These are phyloP conservation scores for Petasospora fabianii DNA, from an alignment of 1,139 yeast genomes.

Conservation along the genomic window DNA sequence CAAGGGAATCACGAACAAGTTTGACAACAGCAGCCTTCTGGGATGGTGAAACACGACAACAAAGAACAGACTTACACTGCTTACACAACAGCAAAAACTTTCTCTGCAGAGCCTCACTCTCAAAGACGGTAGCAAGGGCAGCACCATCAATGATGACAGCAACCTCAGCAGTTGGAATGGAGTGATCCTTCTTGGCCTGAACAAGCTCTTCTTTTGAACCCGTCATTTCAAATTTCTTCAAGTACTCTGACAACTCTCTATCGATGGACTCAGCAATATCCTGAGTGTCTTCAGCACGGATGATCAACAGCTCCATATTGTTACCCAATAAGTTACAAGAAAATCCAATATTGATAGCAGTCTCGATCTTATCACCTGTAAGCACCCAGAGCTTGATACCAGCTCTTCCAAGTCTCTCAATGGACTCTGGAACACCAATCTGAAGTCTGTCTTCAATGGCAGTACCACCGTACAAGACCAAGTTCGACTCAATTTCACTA, in stretches of 20 bases:
- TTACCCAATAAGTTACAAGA: slow-evolving; percentile 87
- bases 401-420: slow-evolving; percentile 77
- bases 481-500: slow-evolving; percentile 72
- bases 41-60: slow-evolving; percentile 97
- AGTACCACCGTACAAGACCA: slow-evolving; percentile 85
- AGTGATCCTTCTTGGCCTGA: slow-evolving; percentile 70
- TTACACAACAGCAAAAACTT: slow-evolving; percentile 85
- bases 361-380: slow-evolving; percentile 96
- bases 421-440: slow-evolving; percentile 94
- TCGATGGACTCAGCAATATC: slow-evolving; percentile 30
- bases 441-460: slow-evolving; percentile 96
- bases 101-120: slow-evolving; percentile 47
- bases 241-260: slow-evolving; percentile 53
- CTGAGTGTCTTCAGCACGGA: slow-evolving; percentile 38
- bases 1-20: slow-evolving; percentile 75
- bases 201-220: slow-evolving; percentile 54
- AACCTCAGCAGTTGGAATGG: slow-evolving; percentile 70
- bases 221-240: slow-evolving; percentile 59
- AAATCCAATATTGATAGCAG: slow-evolving; percentile 96
- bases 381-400: slow-evolving; percentile 97
- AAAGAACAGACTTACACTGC: slow-evolving; percentile 87
- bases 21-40: slow-evolving; percentile 96
- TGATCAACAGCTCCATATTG: slow-evolving; percentile 80
- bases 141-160: slow-evolving; percentile 94
- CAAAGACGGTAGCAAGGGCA: slow-evolving; percentile 71